Conservation (phyloP, 176 grass and related monocot species). For the Triticum monococcum region DNA sequence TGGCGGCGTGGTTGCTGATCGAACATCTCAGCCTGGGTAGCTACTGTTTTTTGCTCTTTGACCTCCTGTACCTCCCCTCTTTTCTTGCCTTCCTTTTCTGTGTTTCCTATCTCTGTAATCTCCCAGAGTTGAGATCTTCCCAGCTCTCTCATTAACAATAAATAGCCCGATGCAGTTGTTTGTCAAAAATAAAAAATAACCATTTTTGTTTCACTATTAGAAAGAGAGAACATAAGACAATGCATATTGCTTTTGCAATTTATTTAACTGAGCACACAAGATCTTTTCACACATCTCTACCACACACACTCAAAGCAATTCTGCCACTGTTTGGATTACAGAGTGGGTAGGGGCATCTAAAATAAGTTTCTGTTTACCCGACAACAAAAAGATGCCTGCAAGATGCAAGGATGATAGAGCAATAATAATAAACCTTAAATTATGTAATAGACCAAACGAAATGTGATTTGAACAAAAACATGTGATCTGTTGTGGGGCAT, state of each 20-base stretch:
- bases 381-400: neutral
- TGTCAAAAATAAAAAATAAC: neutral
- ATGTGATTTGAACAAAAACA: neutral
- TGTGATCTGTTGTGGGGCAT: neutral
- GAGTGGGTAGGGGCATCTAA: neutral
- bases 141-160: neutral
- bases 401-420: neutral
- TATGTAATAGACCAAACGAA: neutral
- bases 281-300: neutral
- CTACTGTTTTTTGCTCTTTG: neutral
- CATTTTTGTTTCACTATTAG: neutral
- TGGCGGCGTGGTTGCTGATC: neutral
- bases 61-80: neutral
- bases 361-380: neutral
- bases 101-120: neutral
- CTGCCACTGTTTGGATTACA: neutral
- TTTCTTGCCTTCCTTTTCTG: neutral
- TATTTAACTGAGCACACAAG: neutral
- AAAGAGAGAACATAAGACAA: neutral
- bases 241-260: neutral
- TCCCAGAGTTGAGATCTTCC: neutral
- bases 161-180: neutral
- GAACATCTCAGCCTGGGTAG: neutral
- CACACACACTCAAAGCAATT: neutral
- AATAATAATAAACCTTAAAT: neutral